Base-by-base conservation (phyloP, 768 basidiomycete genomes). In the Boletus rex-veris region DNA sequence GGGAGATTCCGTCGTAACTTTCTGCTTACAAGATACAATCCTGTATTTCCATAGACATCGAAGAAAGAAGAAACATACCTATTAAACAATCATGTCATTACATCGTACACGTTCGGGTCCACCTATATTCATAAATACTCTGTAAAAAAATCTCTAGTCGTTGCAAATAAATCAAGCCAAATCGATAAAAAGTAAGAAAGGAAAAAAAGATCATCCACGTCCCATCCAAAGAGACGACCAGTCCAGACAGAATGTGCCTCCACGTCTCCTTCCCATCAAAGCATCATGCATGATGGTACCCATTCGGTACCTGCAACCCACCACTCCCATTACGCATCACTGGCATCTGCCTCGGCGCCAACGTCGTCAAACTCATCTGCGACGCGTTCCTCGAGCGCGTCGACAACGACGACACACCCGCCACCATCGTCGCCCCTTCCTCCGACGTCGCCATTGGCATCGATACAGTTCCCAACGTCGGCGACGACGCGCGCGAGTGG, bases 361-460 rank as follows among this genome's bases (percentile, higher is more conserved):
- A 64, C n/a, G 72, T 74, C 36, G 81, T 75, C 38, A 88, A 64
- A 64, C 79, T 88, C 66, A 83, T 77, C 67, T 83, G 80, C 5
- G 86, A 88, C 8, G 77, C 75, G 58, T 87, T 89, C 59, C 84
- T 75, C 59, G 87, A 89, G 15, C 87, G 80, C 45, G 81, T 73
- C 3, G 49, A 55, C 45, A 66, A 54, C 26, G 80, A 35, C 33
- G 33, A 35, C 33, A 14, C 14, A 35, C 33, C 12, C 14, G 33
- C 33, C 12, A 35, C 11, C 33, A 14, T 28, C 33, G 36, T 60
- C 55, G 55, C 59, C 38, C 39, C 54, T 8, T 58, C 60, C 37
- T 57, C 63, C 33, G 38, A 51, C 35, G 53, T 53, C 41, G 48
- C 54, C 19, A 51, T 45, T 7, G 50, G 57, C 16, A 51, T 48